Evolutionary conservation across 2,329 filamentous ascomycete species (phyloP), one percentile per base, ranked within the genome.

Genomic region (Alternaria incomplexa): DNA sequence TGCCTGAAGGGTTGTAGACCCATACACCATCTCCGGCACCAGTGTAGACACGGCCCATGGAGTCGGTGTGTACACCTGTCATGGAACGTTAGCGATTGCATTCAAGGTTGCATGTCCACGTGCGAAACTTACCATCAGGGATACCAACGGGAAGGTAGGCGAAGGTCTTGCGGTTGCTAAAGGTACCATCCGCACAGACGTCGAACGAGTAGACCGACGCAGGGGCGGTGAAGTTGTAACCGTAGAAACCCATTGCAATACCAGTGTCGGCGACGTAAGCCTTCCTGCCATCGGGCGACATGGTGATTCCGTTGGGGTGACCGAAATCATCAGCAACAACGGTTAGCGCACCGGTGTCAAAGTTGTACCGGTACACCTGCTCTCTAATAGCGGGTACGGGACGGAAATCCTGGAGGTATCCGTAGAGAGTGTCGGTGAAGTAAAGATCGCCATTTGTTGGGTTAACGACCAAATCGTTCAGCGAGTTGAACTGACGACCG

Each of bases 1-100:
- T 76, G 5, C 84, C 84, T 4, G 77, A 81, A 2, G 79, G 63
- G 48, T 77, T 83, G 80, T 82, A 87, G 3, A 86, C 79, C 63
- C 85, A 83, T n/a, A 87, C 74, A 11, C 85, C 85, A 59, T 84
- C 84, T 4, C 79, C 81, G 59, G 83, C 84, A 0, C 82, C 83
- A 43, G 81, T 77, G 65, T 83, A 89, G 3, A 90, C 82, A 55
- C 88, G 86, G 2, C 87, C 87, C 12, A 83, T 77, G 11, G 69
- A 70, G 32, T 73, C 72, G 23, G 65, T 66, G 56, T 72, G 66
- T 5, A 73, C 62, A 50, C 65, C 67, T 67, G n/a, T 52, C 28
- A 12, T 20, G 30, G 13, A 25, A 23, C 43, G 57, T 67, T 46
- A 67, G 58, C 58, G 17, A 22, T 15, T 40, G 23, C 23, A 32